Base-by-base conservation (phyloP, 1,284 basidiomycete genomes). In the Naganishia albida region DNA sequence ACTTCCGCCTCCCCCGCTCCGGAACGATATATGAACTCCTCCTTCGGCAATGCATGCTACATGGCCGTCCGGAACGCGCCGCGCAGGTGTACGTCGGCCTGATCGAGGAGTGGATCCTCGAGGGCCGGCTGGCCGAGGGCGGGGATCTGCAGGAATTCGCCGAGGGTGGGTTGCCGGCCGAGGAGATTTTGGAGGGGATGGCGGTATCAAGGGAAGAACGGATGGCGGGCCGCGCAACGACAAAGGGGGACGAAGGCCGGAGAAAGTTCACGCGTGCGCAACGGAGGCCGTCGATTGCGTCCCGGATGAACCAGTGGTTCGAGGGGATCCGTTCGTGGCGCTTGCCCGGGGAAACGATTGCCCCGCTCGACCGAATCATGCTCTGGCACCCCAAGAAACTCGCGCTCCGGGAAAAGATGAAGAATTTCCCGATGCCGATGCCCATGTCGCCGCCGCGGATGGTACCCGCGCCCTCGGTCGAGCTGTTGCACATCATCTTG, bases 41-140 rank as follows among this genome's bases (percentile, higher is more conserved):
- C 23, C 72, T 78, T 28, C 42, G 60, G 16, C 70, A 70, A 48
- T 72, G 71, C 20, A 50, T 75, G 8, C 60, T 62, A 7, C 72
- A 75, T 23, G 63, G 69, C 6, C 66, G 70, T 20, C 70, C 71
- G 2, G 76, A 79, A 62, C 53, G 70, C 13, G 79, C 79, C 0
- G 77, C 79, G 0, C 73, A 74, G 62, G 70, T 79, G 3, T 79
- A 74, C 63, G 77, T 75, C 16, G 75, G 72, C 18, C 67, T 78
- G 46, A 78, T 79, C 7, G 78, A 80, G 57, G 79, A 79, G 65
- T 80, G 79, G 79, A 74, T 78, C 34, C 73, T 75, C 49, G 77
- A 80, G 65, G 78, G 77, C 2, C 66, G 78, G 38, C 69, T 78
- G 25, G 77, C 77, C 10, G 72, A 74, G 42, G 77, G 75, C 1